Percentiles rank a stretch among this genome's conserved stretches.
Conservation (phyloP, 306 rosid genomes). For the Acacia crassicarpa region DNA sequence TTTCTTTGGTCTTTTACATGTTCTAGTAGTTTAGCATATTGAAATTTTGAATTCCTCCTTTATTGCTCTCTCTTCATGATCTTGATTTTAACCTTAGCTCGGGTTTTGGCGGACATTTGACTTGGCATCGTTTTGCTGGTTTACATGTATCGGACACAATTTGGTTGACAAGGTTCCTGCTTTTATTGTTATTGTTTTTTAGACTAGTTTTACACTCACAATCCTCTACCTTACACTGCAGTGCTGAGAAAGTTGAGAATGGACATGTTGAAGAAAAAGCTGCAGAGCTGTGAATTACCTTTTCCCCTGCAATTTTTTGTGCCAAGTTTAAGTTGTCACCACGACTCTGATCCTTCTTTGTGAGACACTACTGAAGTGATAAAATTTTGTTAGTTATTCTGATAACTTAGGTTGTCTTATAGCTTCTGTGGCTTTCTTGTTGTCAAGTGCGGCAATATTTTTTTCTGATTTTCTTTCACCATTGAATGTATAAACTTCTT, state of each 20-base stretch:
- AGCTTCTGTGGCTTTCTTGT: constrained; percentile 33
- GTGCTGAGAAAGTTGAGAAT: constrained; percentile 39
- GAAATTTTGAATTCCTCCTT: background rate
- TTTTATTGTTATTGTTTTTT: background rate
- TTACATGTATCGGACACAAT: background rate
- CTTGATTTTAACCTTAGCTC: background rate
- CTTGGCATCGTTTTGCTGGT: background rate
- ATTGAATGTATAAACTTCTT: constrained; percentile 27
- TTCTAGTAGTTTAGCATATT: background rate
- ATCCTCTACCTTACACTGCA: background rate
- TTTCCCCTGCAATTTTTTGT: constrained; percentile 25
- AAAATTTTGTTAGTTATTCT: constrained; percentile 49
- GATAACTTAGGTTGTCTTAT: constrained; percentile 27
- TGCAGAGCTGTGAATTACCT: constrained; percentile 37
- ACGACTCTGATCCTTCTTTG: constrained; percentile 32
- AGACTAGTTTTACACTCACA: background rate
- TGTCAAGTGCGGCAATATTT: constrained; percentile 24
- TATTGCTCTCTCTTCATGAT: background rate
- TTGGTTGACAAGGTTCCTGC: background rate
- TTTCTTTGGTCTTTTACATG: background rate
- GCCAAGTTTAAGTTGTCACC: constrained; percentile 36
- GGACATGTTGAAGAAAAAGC: constrained; percentile 49
- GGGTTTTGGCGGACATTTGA: background rate
- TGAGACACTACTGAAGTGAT: constrained; percentile 29
- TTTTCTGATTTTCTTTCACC: background rate